These are phyloP conservation scores for Macrocystidia cucumis DNA, from an alignment of 1,284 basidiomycete genomes.

Conservation along the genomic window DNA sequence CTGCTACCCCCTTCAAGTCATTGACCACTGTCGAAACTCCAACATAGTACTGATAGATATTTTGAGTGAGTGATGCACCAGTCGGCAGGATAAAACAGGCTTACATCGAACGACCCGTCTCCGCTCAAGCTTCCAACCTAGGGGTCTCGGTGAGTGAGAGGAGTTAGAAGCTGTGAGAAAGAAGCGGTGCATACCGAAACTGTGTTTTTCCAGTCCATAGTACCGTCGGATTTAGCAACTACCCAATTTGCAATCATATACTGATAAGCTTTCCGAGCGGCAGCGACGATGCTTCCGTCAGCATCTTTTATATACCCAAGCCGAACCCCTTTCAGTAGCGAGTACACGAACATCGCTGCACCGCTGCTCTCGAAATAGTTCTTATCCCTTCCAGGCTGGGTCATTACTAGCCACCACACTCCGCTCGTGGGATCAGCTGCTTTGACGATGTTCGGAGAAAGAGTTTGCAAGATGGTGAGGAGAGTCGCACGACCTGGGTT, in stretches of 20 bases:
- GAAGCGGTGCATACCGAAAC: slow-evolving; percentile 24
- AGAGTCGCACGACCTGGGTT: slow-evolving; percentile 22
- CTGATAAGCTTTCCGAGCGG: slow-evolving; percentile 32
- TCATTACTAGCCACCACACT: slow-evolving; percentile 45
- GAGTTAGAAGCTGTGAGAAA: background rate
- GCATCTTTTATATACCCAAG: slow-evolving; percentile 30
- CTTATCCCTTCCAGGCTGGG: slow-evolving; percentile 33
- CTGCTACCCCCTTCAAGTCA: slow-evolving; percentile 39
- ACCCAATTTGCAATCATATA: slow-evolving; percentile 36
- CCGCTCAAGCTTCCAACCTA: slow-evolving; percentile 35
- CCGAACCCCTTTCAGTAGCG: slow-evolving; percentile 35
- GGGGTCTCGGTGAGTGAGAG: slow-evolving; percentile 5
- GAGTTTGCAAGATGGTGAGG: slow-evolving; percentile 22
- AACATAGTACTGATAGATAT: slow-evolving; percentile 30
- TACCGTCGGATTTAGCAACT: slow-evolving; percentile 31
- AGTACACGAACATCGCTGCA: slow-evolving; percentile 38
- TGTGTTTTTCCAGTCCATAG: slow-evolving; percentile 35
- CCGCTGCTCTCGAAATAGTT: slow-evolving; percentile 47
- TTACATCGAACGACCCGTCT: slow-evolving; percentile 31
- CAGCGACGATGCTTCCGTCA: slow-evolving; percentile 28
- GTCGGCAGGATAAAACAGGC: slow-evolving; percentile 8
- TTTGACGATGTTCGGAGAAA: slow-evolving; percentile 27
- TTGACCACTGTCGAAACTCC: slow-evolving; percentile 29
- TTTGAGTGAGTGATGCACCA: too few relatives aligned
- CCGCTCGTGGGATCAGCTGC: slow-evolving; percentile 31